Conservation (phyloP, 805 yeast species). For the Yamadazyma tumulicola region DNA sequence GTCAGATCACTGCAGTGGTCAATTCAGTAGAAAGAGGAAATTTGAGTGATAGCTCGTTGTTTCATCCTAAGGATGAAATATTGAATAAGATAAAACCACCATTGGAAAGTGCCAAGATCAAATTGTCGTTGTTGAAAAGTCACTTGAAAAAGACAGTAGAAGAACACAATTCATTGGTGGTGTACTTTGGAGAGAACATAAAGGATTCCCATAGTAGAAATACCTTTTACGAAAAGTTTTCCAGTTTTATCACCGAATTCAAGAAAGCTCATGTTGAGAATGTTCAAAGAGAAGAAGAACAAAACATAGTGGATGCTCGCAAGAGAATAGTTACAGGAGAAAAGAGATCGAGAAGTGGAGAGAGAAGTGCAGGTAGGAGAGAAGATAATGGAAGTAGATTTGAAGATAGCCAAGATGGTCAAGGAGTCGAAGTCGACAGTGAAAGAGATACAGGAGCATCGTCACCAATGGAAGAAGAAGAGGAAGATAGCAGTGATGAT, state of each 20-base stretch:
- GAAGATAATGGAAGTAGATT: slow-evolving; percentile 8
- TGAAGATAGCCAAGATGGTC: slow-evolving; percentile 10
- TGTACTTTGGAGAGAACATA: slow-evolving; percentile 86
- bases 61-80: slow-evolving; percentile 84
- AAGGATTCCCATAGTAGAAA: slow-evolving; percentile 62
- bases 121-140: slow-evolving; percentile 59
- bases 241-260: slow-evolving; percentile 76
- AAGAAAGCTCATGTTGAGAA: slow-evolving; percentile 79
- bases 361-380: slow-evolving; percentile 6
- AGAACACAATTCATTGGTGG: slow-evolving; percentile 71
- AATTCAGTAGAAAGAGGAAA: slow-evolving; percentile 79
- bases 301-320: slow-evolving; percentile 39
- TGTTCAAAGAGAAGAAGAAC: slow-evolving; percentile 76
- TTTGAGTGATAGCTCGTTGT: slow-evolving; percentile 67
- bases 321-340: slow-evolving; percentile 21
- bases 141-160: slow-evolving; percentile 60
- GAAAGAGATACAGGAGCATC: slow-evolving; percentile 9
- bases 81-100: slow-evolving; percentile 58
- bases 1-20: slow-evolving; percentile 63
- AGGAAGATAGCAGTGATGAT: not conserved
- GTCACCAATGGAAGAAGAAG: slow-evolving; percentile 18
- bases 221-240: slow-evolving; percentile 73
- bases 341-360: slow-evolving; percentile 4
- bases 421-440: slow-evolving; percentile 9
- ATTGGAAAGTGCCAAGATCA: slow-evolving; percentile 71